Evolutionary conservation across 2,329 filamentous ascomycete species (phyloP).

Genomic region (Aspergillus quadricinctus): DNA sequence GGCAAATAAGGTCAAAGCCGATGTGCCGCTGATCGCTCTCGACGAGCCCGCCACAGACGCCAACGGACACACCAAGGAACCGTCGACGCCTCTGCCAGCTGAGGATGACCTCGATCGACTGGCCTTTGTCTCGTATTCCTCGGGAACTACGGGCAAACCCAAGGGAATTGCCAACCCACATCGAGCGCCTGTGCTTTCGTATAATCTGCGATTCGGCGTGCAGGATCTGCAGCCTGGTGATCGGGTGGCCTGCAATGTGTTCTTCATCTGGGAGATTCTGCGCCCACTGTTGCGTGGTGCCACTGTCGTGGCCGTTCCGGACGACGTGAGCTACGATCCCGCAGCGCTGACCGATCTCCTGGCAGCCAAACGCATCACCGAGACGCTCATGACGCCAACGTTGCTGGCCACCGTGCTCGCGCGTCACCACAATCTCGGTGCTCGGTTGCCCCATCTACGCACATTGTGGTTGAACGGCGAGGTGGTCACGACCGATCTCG

Average conservation of each 20-base stretch:
- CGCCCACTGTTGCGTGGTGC: conserved; percentile 71
- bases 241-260: conserved; percentile 81
- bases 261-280: conserved; percentile 81
- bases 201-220: conserved; percentile 66
- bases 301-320: conserved; percentile 69
- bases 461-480: conserved; percentile 79
- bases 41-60: conserved; percentile 43
- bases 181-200: conserved; percentile 67
- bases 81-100: conserved; percentile 50
- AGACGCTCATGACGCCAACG: conserved; percentile 80
- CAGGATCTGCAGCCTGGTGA: conserved; percentile 68
- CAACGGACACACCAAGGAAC: conserved; percentile 42
- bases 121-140: conserved; percentile 77
- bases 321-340: conserved; percentile 74
- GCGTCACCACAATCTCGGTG: conserved; percentile 61
- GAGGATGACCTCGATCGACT: conserved; percentile 68
- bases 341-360: conserved; percentile 68
- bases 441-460: conserved; percentile 60
- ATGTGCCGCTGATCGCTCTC: conserved; percentile 59
- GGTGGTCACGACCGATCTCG: conserved; percentile 74
- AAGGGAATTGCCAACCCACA: conserved; percentile 80
- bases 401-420: conserved; percentile 70
- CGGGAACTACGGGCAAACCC: conserved; percentile 72
- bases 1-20: conserved; percentile 59
- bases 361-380: conserved; percentile 62